Base-by-base conservation (phyloP, 2,329 filamentous ascomycete species). In the Truncatella angustata region DNA sequence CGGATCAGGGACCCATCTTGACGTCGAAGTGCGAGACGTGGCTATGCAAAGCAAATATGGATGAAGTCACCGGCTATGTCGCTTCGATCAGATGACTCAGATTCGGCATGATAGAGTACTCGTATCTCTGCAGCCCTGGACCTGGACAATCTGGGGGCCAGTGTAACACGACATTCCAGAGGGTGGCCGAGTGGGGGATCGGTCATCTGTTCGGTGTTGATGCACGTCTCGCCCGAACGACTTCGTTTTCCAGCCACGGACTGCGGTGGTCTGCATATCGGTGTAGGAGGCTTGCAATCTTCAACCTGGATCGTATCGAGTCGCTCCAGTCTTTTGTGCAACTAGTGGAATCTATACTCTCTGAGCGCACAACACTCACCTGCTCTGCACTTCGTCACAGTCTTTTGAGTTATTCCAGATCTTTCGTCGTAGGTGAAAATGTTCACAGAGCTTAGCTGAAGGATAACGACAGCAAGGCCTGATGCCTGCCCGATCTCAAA, bases 21-120 rank as follows among this genome's bases (percentile, higher is more conserved):
- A 30, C 24, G 24, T 28, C 24, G 21, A 24, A 12, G 34, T 20
- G 34, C 24, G 28, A 28, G 28, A 11, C 16, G n/a, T 14, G 34
- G 44, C 28, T 16, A 35, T 21, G 43, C 37, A 46, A n/a, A 37
- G 34, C 20, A 23, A 66, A 64, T 66, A 56, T 66, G 63, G 63
- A 50, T 66, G 63, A 66, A 66, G 57, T 45, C 37, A 28, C 59
- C 64, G 65, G 63, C 45, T 63, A 61, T 66, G 63, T 57, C 35
- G 14, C 23, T 49, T 59, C 60, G 60, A 66, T 65, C 64, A 65
- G 63, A 63, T 66, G 63, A 63, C 56, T 54, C 54, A 52, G 53
- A 55, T 49, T 49, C 48, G 54, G 50, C 53, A 53, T 56, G 58
- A 56, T n/a, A 52, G 49, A 40, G 54, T 52, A 49, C 28, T 49